These are phyloP conservation scores for Tylopilus subfusipes DNA, from an alignment of 768 basidiomycete genomes.

Conservation along the genomic window DNA sequence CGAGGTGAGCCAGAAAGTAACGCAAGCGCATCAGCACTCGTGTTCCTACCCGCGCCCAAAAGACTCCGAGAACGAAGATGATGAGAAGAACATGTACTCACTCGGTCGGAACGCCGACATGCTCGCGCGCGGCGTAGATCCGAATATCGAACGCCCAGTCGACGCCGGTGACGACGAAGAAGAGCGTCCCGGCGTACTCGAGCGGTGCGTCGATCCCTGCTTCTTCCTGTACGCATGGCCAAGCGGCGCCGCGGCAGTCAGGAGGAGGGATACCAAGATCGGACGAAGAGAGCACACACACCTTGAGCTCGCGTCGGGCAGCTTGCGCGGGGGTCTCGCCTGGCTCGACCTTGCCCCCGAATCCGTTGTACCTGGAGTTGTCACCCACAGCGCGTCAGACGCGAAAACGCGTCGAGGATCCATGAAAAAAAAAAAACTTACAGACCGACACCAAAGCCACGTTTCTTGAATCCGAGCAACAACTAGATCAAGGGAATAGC, in stretches of 20 bases:
- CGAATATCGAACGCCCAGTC: slow-evolving; percentile 70
- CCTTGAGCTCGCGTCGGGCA: slow-evolving; percentile 72
- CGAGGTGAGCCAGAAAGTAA: neutral
- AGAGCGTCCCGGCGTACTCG: slow-evolving; percentile 57
- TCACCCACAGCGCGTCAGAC: neutral
- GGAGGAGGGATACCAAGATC: neutral
- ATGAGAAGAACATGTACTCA: slow-evolving; percentile 35
- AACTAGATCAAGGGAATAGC: slow-evolving; percentile 57
- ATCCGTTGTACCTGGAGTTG: slow-evolving; percentile 73
- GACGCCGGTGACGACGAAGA: slow-evolving; percentile 54
- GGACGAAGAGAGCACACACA: slow-evolving; percentile 18
- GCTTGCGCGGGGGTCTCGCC: slow-evolving; percentile 67
- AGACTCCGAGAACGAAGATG: no score
- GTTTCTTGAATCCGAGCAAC: slow-evolving; percentile 74
- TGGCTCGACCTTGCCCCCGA: slow-evolving; percentile 82
- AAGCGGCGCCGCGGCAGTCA: neutral
- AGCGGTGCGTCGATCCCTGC: slow-evolving; percentile 68
- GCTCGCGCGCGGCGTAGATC: slow-evolving; percentile 62
- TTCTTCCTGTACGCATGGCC: slow-evolving; percentile 65
- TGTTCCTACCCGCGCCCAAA: neutral
- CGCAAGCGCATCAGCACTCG: neutral
- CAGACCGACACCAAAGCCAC: slow-evolving; percentile 69
- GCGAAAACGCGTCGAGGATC: neutral
- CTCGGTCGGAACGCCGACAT: slow-evolving; percentile 63
- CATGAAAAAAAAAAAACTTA: slow-evolving; percentile 28